These are phyloP conservation scores for Xerocomus potaroensis DNA, from an alignment of 768 basidiomycete species.

Conservation along the genomic window DNA sequence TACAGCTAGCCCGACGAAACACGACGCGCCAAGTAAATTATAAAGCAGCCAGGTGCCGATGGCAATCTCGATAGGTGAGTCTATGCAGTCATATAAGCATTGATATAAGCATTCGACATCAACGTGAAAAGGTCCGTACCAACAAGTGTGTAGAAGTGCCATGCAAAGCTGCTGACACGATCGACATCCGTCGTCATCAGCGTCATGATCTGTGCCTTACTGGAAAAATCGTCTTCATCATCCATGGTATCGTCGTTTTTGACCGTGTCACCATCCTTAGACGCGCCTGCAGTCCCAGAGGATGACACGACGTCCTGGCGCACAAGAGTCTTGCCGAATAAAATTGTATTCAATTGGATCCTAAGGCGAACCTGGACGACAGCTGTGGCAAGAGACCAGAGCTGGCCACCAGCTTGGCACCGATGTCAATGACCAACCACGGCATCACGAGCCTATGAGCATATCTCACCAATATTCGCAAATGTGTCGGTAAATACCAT, in stretches of 20 bases:
- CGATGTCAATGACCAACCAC: constrained; percentile 5
- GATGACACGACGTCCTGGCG: constrained; percentile 80
- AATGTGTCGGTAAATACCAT: constrained; percentile 44
- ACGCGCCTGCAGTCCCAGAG: constrained; percentile 29
- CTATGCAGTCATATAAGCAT: constrained; percentile 30
- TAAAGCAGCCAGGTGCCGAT: constrained; percentile 78
- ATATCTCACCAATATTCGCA: constrained; percentile 39
- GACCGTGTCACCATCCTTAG: constrained; percentile 23
- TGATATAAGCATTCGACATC: background rate
- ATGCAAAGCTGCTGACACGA: constrained; percentile 79
- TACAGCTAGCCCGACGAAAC: constrained; percentile 73
- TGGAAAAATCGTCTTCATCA: constrained; percentile 55
- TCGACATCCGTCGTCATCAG: constrained; percentile 95
- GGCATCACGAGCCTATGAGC: background rate
- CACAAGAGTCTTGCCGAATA: constrained; percentile 82
- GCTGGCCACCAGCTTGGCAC: constrained; percentile 54
- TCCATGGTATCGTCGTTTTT: constrained; percentile 14
- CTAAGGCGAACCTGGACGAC: constrained; percentile 65
- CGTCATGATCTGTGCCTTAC: constrained; percentile 84
- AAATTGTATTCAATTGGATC: constrained; percentile 75
- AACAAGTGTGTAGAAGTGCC: constrained; percentile 72
- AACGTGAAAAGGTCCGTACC: constrained; percentile 39
- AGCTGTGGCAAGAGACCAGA: constrained; percentile 69
- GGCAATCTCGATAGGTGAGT: constrained; percentile 73
- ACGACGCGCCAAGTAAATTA: constrained; percentile 71